These are phyloP conservation scores for Termitomyces sp. DNA, from an alignment of 768 basidiomycete species.

Conservation along the genomic window DNA sequence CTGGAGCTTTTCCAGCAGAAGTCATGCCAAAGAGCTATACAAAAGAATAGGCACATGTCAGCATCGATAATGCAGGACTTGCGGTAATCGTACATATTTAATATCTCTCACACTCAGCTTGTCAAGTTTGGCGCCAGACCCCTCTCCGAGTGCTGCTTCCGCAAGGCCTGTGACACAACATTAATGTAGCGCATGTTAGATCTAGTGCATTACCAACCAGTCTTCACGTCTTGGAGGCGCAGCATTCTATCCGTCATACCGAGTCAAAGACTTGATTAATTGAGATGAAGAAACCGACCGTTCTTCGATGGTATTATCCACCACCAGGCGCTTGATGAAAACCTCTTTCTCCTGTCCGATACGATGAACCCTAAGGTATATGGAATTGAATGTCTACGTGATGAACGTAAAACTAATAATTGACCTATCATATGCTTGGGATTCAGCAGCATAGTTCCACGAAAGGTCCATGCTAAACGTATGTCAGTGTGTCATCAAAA, in stretches of 20 bases:
- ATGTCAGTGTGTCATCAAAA: neutral
- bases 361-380: conserved; percentile 51
- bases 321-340: conserved; percentile 60
- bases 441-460: conserved; percentile 71
- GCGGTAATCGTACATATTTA: conserved; percentile 41
- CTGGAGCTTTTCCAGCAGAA: conserved; percentile 6
- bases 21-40: conserved; percentile 34
- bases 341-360: conserved; percentile 70
- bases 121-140: conserved; percentile 52
- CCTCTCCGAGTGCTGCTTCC: conserved; percentile 69
- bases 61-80: no score
- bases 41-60: neutral
- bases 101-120: conserved; percentile 69
- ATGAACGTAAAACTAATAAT: neutral
- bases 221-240: conserved; percentile 63
- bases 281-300: conserved; percentile 39
- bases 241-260: conserved; percentile 44
- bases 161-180: conserved; percentile 38
- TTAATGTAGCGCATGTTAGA: neutral
- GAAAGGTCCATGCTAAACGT: conserved; percentile 57
- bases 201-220: conserved; percentile 27
- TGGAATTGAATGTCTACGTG: conserved; percentile 20
- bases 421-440: conserved; percentile 54
- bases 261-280: neutral
- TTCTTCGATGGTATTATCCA: conserved; percentile 70